These are phyloP conservation scores for Xylariaceae sp. DNA, from an alignment of 2,329 filamentous ascomycete genomes.

Conservation along the genomic window DNA sequence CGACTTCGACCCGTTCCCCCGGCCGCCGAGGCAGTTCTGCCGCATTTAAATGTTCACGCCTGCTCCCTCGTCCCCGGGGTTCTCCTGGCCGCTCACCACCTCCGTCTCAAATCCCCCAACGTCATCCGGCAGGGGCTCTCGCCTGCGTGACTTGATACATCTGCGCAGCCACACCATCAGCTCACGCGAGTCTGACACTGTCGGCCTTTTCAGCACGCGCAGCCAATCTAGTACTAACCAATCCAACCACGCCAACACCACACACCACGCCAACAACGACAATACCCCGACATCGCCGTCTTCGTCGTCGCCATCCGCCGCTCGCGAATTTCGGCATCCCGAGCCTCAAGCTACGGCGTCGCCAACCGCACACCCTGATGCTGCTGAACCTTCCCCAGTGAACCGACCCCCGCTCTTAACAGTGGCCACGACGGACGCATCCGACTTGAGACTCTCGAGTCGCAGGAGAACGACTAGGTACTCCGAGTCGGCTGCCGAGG, in stretches of 20 bases:
- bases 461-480: slow-evolving; percentile 16
- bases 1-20: slow-evolving; percentile 2
- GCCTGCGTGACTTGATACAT: slow-evolving; percentile 22
- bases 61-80: slow-evolving; percentile 19
- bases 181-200: slow-evolving; percentile 7
- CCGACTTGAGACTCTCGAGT: too few species aligned
- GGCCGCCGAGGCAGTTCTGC: slow-evolving; percentile 5
- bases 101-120: slow-evolving; percentile 16
- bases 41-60: slow-evolving; percentile 26
- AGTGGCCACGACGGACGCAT: too few species aligned
- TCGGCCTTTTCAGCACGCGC: too few species aligned
- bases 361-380: too few species aligned
- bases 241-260: background rate
- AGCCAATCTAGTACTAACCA: too few species aligned
- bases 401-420: too few species aligned
- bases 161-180: slow-evolving; percentile 18
- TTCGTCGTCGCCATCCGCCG: too few species aligned
- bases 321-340: too few species aligned
- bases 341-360: too few species aligned
- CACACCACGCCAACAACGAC: slow-evolving; percentile 1
- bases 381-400: too few species aligned
- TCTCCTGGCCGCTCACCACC: slow-evolving; percentile 21
- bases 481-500: slow-evolving; percentile 19
- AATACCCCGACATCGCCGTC: background rate
- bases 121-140: slow-evolving; percentile 16